phyloP scores from a whole-genome alignment of 441 rosid species.

The Capsella rubella region DNA sequence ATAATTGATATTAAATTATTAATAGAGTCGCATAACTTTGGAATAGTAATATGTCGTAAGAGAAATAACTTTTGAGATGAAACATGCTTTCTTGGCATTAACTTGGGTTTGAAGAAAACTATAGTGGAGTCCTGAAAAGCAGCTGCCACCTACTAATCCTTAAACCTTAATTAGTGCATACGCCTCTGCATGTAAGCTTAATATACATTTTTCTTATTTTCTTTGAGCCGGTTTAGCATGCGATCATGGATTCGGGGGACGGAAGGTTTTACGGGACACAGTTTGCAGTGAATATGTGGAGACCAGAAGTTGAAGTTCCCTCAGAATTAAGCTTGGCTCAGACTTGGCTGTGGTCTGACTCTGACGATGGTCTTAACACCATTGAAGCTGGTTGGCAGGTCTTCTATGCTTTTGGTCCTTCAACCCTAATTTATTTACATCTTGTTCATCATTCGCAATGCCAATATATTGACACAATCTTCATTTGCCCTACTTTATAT shows the following conservation, averaged over 20 bases:
- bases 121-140: too few species aligned
- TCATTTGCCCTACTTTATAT: slow-evolving; percentile 6
- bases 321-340: slow-evolving; percentile 63
- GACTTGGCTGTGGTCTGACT: slow-evolving; percentile 46
- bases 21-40: too few species aligned
- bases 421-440: not conserved
- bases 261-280: slow-evolving; percentile 51
- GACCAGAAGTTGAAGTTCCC: slow-evolving; percentile 50
- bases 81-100: too few species aligned
- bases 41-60: too few species aligned
- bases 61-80: too few species aligned
- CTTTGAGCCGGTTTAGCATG: slow-evolving; percentile 46
- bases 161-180: not conserved
- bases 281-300: slow-evolving; percentile 53
- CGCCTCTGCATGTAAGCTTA: not conserved
- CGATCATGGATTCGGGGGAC: slow-evolving; percentile 45
- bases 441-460: not conserved
- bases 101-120: not conserved
- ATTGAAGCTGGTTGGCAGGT: slow-evolving; percentile 69
- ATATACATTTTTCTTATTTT: slow-evolving; percentile 3
- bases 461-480: not conserved
- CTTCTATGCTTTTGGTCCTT: slow-evolving; percentile 11
- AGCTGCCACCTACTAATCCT: too few species aligned
- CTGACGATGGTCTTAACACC: slow-evolving; percentile 50
- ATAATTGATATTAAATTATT: too few species aligned